Evolutionary conservation across 768 basidiomycete species (phyloP), one percentile per base, ranked within the genome.

Genomic region (Termitomyces sp.): DNA sequence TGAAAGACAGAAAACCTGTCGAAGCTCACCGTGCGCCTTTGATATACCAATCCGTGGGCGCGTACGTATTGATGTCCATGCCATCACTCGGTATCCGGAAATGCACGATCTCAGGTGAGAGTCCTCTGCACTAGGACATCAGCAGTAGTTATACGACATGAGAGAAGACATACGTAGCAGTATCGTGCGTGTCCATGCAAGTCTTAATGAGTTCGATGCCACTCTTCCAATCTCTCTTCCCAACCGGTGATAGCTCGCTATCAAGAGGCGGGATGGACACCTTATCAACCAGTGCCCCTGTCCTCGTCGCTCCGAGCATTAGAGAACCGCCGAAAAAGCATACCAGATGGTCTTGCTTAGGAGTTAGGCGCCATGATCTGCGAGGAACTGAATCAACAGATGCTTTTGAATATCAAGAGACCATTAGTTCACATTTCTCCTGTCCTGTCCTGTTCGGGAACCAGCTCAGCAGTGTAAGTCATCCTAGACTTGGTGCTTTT

Each of bases 341-440:
- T 3, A 91, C 94, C 36, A 98, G 83, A 69, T 97, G 95, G 68
- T 98, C 95, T 75, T 98, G 95, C 69, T 97, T 96, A 11, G 91
- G 91, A 11, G 79, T 79, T 30, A 91, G 75, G 18, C 82, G 81
- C 93, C 92, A 95, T 36, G 76, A 74, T 27, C 91, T 91, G 63
- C 18, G 4, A 20, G 22, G 12, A n/a, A 27, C 22, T 47, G 5
- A 5, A 37, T 45, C 45, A 47, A 30, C 22, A 7, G 5, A 9
- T 24, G 22, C 45, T 20, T 20, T 22, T 37, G 4, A 27, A n/a
- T 13, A 34, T 13, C 30, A 1, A 27, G 39, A 57, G 18, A 27
- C 20, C 7, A 49, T 20, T n/a, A 16, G 18, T 27, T 46, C 58
- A 78, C 80, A 80, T 65, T 64, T 75, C 72, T 9, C 76, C 78